phyloP scores from a whole-genome alignment of 1,284 basidiomycete genomes.

The Gymnopus androsaceus region DNA sequence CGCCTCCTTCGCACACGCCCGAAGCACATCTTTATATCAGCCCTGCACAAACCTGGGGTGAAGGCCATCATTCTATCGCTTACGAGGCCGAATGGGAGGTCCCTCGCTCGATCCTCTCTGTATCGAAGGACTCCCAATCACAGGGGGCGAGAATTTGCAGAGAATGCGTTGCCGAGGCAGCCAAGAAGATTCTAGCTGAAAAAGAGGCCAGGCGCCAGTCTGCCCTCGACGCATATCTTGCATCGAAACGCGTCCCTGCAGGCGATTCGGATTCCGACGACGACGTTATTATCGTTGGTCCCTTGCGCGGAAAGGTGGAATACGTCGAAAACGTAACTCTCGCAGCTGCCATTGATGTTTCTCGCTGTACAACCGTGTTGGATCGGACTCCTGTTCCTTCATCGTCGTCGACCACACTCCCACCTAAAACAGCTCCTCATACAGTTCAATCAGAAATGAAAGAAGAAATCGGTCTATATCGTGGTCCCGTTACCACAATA shows the following conservation, averaged over 20 bases:
- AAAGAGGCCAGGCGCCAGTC: background rate
- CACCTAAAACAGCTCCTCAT: too few relatives aligned
- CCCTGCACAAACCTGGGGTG: conserved; percentile 17
- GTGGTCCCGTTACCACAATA: background rate
- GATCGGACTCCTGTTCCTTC: background rate
- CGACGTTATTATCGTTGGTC: too few relatives aligned
- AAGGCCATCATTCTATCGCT: conserved; percentile 27
- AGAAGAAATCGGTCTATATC: too few relatives aligned
- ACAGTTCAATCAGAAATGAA: background rate
- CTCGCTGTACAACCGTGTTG: too few relatives aligned
- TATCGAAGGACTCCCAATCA: too few relatives aligned
- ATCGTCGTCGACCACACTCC: background rate
- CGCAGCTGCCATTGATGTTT: too few relatives aligned
- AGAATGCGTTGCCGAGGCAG: background rate
- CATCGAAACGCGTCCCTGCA: too few relatives aligned
- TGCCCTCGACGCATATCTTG: background rate
- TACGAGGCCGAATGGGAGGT: conserved; percentile 27
- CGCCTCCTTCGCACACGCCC: conserved; percentile 15
- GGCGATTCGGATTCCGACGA: too few relatives aligned
- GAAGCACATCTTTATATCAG: conserved; percentile 27
- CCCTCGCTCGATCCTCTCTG: conserved; percentile 22
- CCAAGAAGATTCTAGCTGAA: background rate
- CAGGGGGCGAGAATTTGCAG: too few relatives aligned
- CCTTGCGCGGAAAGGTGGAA: too few relatives aligned
- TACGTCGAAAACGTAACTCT: background rate